Percentiles rank a stretch among this genome's conserved stretches.
Evolutionary conservation across 2,329 filamentous ascomycete species (phyloP).

Genomic region (Microsporum canis): DNA sequence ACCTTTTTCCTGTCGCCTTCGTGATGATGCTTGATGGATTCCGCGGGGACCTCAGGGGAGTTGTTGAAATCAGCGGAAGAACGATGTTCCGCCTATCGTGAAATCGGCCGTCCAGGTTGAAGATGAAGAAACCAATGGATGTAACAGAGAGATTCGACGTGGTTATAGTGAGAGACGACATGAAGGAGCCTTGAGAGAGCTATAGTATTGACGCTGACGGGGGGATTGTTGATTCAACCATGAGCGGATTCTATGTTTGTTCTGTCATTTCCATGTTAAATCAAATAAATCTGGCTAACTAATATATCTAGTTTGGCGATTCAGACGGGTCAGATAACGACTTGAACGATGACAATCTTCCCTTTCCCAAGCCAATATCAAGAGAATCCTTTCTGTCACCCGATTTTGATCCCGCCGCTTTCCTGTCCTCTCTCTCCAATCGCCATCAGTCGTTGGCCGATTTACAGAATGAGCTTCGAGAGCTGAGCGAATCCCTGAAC

Average conservation of each 20-base stretch:
- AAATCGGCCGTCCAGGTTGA: background rate
- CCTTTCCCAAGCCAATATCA: constrained; percentile 76
- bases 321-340: constrained; percentile 37
- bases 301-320: constrained; percentile 29
- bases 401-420: constrained; percentile 66
- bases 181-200: background rate
- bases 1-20: constrained; percentile 5
- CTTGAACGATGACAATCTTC: constrained; percentile 51
- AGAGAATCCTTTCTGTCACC: constrained; percentile 69
- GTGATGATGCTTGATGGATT: background rate
- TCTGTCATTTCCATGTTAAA: background rate
- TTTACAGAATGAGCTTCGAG: constrained; percentile 71
- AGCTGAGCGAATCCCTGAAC: constrained; percentile 66
- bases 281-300: background rate
- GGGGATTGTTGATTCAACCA: constrained; percentile 2
- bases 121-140: background rate
- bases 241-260: constrained; percentile 14
- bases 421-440: constrained; percentile 71
- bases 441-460: constrained; percentile 95
- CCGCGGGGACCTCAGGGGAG: background rate
- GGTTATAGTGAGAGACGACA: background rate
- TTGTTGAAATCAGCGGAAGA: background rate
- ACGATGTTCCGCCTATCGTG: background rate
- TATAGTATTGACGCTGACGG: background rate
- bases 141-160: background rate